These are phyloP conservation scores for Fusarium clavum DNA, from an alignment of 2,329 filamentous ascomycete genomes.

Conservation along the genomic window DNA sequence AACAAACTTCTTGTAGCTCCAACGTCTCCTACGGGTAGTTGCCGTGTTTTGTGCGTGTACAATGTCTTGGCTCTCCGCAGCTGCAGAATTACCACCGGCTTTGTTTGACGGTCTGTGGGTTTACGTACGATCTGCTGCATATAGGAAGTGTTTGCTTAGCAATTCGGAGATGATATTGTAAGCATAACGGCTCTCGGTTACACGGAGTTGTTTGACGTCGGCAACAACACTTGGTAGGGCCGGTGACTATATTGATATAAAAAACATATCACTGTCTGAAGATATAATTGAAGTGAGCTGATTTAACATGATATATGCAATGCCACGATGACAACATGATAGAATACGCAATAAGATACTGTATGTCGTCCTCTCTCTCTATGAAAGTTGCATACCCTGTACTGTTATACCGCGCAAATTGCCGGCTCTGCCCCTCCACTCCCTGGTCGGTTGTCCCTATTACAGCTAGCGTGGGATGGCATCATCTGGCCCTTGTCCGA, in stretches of 20 bases:
- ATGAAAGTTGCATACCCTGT: slow-evolving; percentile 3
- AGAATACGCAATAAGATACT: not conserved
- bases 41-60: not conserved
- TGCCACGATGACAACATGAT: not conserved
- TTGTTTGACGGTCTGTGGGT: not conserved
- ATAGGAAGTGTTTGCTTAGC: slow-evolving; percentile 8
- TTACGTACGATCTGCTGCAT: slow-evolving; percentile 7
- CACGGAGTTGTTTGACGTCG: not conserved
- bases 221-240: not conserved
- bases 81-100: not conserved
- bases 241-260: not conserved
- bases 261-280: too few species aligned
- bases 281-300: not conserved
- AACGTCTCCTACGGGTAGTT: not conserved
- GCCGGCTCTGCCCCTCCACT: slow-evolving; percentile 1
- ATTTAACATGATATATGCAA: not conserved
- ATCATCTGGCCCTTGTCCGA: slow-evolving; percentile 41
- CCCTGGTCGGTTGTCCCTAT: slow-evolving; percentile 9
- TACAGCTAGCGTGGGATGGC: slow-evolving; percentile 43
- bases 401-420: not conserved
- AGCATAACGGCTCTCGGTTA: slow-evolving; percentile 9
- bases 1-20: not conserved
- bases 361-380: not conserved
- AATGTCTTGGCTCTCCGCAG: not conserved
- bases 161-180: slow-evolving; percentile 26